Conservation (phyloP, 306 rosid genomes). For the Bauhinia variegata region DNA sequence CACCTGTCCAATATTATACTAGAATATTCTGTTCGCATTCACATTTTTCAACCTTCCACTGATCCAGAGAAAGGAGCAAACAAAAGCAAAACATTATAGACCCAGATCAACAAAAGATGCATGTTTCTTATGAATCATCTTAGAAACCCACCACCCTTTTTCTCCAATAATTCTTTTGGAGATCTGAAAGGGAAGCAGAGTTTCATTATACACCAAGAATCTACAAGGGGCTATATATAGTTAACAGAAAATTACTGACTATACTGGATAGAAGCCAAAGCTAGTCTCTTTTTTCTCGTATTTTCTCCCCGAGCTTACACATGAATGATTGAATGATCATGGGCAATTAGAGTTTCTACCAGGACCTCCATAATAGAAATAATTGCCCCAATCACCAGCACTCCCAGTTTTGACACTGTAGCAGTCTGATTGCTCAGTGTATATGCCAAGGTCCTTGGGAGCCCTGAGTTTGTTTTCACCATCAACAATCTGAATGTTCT, state of each 20-base stretch:
- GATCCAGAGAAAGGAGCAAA: constrained; percentile 51
- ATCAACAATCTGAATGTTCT: constrained; percentile 58
- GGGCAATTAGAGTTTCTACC: constrained; percentile 53
- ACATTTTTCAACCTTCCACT: constrained; percentile 32
- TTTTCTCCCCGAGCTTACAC: neutral
- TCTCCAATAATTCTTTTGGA: constrained; percentile 58
- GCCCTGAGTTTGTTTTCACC: constrained; percentile 50
- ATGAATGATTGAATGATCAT: constrained; percentile 18
- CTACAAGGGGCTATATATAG: constrained; percentile 27
- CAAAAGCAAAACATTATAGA: constrained; percentile 42
- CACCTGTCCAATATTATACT: constrained; percentile 39
- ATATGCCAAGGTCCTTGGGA: constrained; percentile 53
- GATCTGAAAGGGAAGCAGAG: constrained; percentile 32
- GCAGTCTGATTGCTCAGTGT: constrained; percentile 53
- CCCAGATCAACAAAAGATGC: constrained; percentile 45
- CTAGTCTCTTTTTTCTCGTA: neutral
- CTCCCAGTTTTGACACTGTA: constrained; percentile 50
- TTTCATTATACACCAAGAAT: constrained; percentile 37
- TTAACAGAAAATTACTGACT: constrained; percentile 35
- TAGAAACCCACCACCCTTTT: constrained; percentile 37
- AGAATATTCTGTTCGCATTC: constrained; percentile 50
- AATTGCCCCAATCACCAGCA: constrained; percentile 57
- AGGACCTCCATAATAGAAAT: constrained; percentile 67
- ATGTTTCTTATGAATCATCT: constrained; percentile 38
- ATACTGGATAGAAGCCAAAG: constrained; percentile 35